phyloP scores from a whole-genome alignment of 148 eudicot species.

The Hydrangea macrophylla region DNA sequence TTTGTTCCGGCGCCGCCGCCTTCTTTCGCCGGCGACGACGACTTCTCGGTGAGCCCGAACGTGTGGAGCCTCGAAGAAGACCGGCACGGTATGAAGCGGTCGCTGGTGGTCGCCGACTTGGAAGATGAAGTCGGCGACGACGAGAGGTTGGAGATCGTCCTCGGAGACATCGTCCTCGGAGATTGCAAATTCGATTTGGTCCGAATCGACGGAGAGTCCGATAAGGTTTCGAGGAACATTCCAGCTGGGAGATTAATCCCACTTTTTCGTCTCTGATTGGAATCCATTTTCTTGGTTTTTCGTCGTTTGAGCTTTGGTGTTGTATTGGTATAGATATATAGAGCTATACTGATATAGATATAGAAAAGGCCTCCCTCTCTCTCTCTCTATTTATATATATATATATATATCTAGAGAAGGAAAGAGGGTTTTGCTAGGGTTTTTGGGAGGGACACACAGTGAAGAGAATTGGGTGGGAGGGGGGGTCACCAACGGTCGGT shows the following conservation, averaged over 20 bases:
- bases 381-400: too few species aligned
- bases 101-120: constrained; percentile 63
- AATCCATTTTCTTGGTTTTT: constrained; percentile 47
- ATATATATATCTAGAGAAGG: too few species aligned
- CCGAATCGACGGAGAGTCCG: constrained; percentile 19
- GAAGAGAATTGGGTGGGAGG: too few species aligned
- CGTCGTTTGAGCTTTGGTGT: not conserved
- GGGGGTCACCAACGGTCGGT: constrained; percentile 30
- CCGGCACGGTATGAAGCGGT: constrained; percentile 92
- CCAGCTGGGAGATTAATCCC: constrained; percentile 80
- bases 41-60: constrained; percentile 65
- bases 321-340: not conserved
- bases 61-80: constrained; percentile 87
- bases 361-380: constrained; percentile 12
- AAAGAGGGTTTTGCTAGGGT: constrained; percentile 10
- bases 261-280: constrained; percentile 63
- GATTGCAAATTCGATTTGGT: constrained; percentile 34
- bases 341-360: too few species aligned
- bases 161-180: constrained; percentile 68
- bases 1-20: too few species aligned
- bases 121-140: too few species aligned
- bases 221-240: constrained; percentile 65
- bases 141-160: constrained; percentile 69
- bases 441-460: not conserved
- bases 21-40: constrained; percentile 58